A percentile compares a stretch with the other conserved stretches of the same genome.
These are phyloP conservation scores for Claviceps sp. DNA, from an alignment of 2,329 filamentous ascomycete species.

Conservation along the genomic window DNA sequence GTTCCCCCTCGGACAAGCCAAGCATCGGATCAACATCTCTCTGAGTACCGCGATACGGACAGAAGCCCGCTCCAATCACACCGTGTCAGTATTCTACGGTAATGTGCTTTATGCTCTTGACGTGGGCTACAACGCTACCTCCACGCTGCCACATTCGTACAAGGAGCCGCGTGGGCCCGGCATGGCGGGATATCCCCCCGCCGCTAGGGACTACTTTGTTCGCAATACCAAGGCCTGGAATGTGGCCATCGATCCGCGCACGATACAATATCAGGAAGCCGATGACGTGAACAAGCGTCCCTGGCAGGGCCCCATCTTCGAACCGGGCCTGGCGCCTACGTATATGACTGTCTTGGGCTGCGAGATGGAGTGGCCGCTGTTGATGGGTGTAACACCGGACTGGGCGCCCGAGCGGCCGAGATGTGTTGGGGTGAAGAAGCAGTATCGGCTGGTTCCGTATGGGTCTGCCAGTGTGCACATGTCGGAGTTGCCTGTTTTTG, in stretches of 20 bases:
- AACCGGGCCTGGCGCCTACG: constrained; percentile 18
- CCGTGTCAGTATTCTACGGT: constrained; percentile 29
- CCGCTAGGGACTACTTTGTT: constrained; percentile 19
- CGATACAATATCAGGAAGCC: constrained; percentile 11
- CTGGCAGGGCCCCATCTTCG: constrained; percentile 13
- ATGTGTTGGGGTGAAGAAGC: constrained; percentile 16
- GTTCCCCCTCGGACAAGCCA: constrained; percentile 9
- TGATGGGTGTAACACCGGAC: constrained; percentile 19
- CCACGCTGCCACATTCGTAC: constrained; percentile 12
- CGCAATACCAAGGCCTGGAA: constrained; percentile 17
- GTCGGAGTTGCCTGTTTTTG: constrained; percentile 11
- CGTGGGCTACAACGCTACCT: constrained; percentile 17
- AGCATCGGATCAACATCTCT: constrained; percentile 9
- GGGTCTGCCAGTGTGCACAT: constrained; percentile 33
- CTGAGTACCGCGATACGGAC: constrained; percentile 11
- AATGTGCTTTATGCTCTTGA: constrained; percentile 29
- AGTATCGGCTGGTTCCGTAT: constrained; percentile 28
- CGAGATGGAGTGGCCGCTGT: constrained; percentile 22
- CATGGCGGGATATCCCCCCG: constrained; percentile 10
- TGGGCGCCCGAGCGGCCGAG: constrained; percentile 7
- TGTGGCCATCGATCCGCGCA: constrained; percentile 16
- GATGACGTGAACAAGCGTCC: background rate
- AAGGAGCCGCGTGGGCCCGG: constrained; percentile 9
- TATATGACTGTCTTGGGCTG: constrained; percentile 24
- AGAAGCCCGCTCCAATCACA: constrained; percentile 17